Evolutionary conservation across 768 basidiomycete genomes (phyloP), one percentile per base, ranked within the genome.

Genomic region (Termitomyces sp.): DNA sequence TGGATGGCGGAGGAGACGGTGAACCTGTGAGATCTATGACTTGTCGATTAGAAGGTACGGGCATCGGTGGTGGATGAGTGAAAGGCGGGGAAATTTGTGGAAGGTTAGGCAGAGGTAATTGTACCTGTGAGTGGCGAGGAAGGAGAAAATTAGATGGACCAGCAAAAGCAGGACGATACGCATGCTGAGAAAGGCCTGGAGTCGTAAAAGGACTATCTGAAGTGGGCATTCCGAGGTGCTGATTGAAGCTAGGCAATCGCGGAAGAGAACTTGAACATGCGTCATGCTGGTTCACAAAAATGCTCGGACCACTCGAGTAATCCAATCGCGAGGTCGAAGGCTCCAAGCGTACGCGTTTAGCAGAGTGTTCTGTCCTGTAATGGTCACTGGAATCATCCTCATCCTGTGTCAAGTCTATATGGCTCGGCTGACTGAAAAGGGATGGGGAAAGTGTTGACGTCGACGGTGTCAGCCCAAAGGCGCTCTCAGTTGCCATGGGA

Each of bases 1-100:
- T 69, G 1, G 66, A 58, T 3, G 80, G 79, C 12, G 79, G 78
- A 46, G 82, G 72, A 54, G 81, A 76, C 8, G 88, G 87, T 2
- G 86, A 87, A 56, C 77, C 73, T 17, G 87, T 91, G 34, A 91
- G 81, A 78, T 91, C 89, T 69, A 91, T 91, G 53, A 90, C 75
- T 59, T 88, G 86, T 57, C 75, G 77, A 49, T 67, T 68, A 5
- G 70, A 62, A 42, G 69, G 62, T 0, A 63, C 63, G 54, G 70
- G 60, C 19, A 63, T 53, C 37, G 54, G 53, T 40, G 54, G 48
- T 25, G 31, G 60, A 67, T 64, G 54, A 47, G 73, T 48, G 55
- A 62, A 50, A 34, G 63, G 62, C 27, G 62, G 59, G 31, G 62
- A 48, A 50, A 51, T 56, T 44, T 64, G 68, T 23, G 63, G 62